phyloP scores from a whole-genome alignment of 495 filamentous ascomycete genomes.

The Aspergillus biplanus region DNA sequence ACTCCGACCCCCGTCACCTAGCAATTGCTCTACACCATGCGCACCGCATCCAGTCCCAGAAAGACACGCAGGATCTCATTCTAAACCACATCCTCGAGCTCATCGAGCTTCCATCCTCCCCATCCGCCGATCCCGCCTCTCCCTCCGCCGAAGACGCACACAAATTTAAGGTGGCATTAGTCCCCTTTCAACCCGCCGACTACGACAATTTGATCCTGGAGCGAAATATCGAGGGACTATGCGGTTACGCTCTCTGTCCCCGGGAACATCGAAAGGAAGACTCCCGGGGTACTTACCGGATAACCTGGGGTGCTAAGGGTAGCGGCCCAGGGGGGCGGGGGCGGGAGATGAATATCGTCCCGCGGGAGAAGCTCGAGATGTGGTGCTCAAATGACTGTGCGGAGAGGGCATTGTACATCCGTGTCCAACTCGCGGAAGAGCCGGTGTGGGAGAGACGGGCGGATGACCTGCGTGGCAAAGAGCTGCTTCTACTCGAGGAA shows the following conservation, averaged over 20 bases:
- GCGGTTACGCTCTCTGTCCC: constrained; percentile 83
- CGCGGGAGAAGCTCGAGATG: constrained; percentile 71
- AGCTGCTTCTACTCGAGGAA: constrained; percentile 61
- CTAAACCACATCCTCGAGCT: constrained; percentile 71
- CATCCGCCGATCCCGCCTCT: constrained; percentile 56
- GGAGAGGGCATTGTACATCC: constrained; percentile 76
- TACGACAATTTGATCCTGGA: constrained; percentile 87
- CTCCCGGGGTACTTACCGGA: constrained; percentile 48
- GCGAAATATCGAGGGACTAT: constrained; percentile 75
- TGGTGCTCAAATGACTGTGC: constrained; percentile 88
- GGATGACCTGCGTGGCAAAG: constrained; percentile 36
- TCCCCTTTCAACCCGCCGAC: constrained; percentile 79
- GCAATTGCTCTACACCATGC: constrained; percentile 79
- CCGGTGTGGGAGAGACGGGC: constrained; percentile 74
- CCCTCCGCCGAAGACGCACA: constrained; percentile 60
- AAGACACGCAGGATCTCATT: constrained; percentile 71
- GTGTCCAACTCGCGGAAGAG: constrained; percentile 79
- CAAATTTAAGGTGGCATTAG: constrained; percentile 60
- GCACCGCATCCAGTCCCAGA: constrained; percentile 73
- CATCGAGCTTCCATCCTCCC: constrained; percentile 57
- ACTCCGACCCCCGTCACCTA: constrained; percentile 54
- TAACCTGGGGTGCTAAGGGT: constrained; percentile 52
- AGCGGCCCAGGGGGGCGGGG: constrained; percentile 55
- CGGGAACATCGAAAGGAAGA: constrained; percentile 52
- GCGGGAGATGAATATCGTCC: constrained; percentile 59